Percentiles rank a stretch among this genome's conserved stretches.
Evolutionary conservation across 2,329 filamentous ascomycete genomes (phyloP).

Genomic region (Cryphonectria parasitica): DNA sequence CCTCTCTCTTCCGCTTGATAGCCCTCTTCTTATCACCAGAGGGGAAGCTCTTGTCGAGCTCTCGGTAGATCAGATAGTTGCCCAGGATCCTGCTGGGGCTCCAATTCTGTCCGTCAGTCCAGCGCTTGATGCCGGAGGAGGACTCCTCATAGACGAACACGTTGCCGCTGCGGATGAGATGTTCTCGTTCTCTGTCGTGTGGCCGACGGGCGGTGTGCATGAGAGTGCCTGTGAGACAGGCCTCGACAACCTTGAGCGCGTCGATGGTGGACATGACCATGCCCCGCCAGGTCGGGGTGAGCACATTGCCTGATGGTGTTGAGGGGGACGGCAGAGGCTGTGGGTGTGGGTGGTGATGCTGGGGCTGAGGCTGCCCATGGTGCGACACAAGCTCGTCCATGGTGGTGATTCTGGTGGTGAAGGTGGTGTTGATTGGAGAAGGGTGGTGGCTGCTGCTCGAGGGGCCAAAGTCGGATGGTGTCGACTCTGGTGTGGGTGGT

Average conservation of each 20-base stretch:
- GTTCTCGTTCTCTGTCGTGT: constrained; percentile 78
- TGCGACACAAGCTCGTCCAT: constrained; percentile 9
- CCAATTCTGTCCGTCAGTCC: constrained; percentile 92
- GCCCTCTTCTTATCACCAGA: constrained; percentile 86
- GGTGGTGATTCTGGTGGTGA: not conserved
- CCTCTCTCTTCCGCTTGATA: constrained; percentile 66
- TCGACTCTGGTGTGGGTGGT: constrained; percentile 18
- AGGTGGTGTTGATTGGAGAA: constrained; percentile 17
- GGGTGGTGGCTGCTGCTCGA: constrained; percentile 2
- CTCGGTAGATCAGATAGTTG: constrained; percentile 85
- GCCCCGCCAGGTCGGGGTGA: constrained; percentile 60
- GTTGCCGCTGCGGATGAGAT: constrained; percentile 80
- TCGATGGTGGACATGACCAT: constrained; percentile 72
- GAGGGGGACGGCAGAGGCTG: constrained; percentile 52
- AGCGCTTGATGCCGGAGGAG: constrained; percentile 88
- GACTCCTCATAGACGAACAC: constrained; percentile 93
- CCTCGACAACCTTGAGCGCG: constrained; percentile 80
- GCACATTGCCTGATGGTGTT: constrained; percentile 23
- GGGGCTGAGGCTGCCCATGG: constrained; percentile 22
- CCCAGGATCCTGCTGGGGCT: constrained; percentile 84
- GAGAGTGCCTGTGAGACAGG: constrained; percentile 70
- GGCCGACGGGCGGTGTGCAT: constrained; percentile 81
- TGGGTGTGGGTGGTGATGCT: constrained; percentile 21
- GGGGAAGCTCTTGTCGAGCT: constrained; percentile 76
- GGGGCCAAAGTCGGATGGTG: constrained; percentile 23